Base-by-base conservation (phyloP, 495 filamentous ascomycete genomes). In the Gamarada debralockiae region DNA sequence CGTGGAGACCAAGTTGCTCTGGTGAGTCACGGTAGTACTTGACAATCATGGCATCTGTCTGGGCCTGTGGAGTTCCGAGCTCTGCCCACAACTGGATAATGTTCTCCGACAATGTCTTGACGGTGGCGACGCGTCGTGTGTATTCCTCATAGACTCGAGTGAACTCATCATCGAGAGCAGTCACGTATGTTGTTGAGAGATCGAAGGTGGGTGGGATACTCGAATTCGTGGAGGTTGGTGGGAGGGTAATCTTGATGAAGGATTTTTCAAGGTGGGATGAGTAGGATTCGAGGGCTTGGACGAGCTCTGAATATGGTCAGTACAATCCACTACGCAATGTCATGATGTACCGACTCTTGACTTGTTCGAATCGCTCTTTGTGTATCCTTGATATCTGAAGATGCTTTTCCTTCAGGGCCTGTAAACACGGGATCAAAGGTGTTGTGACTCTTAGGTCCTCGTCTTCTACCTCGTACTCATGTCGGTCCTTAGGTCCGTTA, bases 41-140 rank as follows among this genome's bases (percentile, higher is more conserved):
- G 41, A 99, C 83, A 53, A 99, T 92, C 17, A 75, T 75, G 38
- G 73, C 76, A 62, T 97, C 93, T n/a, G 89, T 92, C 63, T 97
- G 92, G 14, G 85, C 88, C 65, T 92, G 89, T 2, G 93, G 89
- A 8, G 85, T 92, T 21, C 95, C 93, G 17, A 99, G 78, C 63
- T 99, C 93, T 0, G 89, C 89, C 90, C 93, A 99, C 2, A 97
- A 77, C 60, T 86, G 86, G 64, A 99, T 91, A 46, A 96, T 90
- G 42, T 95, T 84, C 55, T 95, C 88, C 3, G 81, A 80, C 0
- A 90, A 67, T 9, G 80, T 67, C 64, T 86, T 80, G n/a, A 97
- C 90, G 3, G 77, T 81, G 1, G 76, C 74, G 21, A 95, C 70
- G 33, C 93, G 87, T 33, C 84, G 85, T 33, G 81, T 86, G 61